Percentiles rank a stretch among this genome's conserved stretches.
These are phyloP conservation scores for Pholiota molesta DNA, from an alignment of 768 basidiomycete genomes.

Conservation along the genomic window DNA sequence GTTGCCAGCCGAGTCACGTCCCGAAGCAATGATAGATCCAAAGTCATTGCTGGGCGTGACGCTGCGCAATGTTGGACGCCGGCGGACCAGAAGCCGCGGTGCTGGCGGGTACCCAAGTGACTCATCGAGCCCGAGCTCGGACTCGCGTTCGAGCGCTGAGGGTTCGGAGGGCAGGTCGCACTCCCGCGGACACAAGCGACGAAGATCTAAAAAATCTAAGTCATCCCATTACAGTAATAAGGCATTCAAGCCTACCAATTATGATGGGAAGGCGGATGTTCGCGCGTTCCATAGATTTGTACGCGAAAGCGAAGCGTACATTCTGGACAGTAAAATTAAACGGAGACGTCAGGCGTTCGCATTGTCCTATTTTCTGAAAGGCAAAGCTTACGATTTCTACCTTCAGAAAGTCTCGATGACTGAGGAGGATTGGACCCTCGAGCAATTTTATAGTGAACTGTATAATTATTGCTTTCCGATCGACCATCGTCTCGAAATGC, in stretches of 20 bases:
- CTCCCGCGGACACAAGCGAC: too few relatives aligned
- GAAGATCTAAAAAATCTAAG: not conserved
- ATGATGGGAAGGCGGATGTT: constrained; percentile 17
- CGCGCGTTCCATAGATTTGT: constrained; percentile 16
- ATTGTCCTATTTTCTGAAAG: constrained; percentile 14
- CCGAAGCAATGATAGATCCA: not conserved
- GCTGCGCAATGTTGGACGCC: not conserved
- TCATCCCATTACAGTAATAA: not conserved
- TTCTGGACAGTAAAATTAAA: constrained; percentile 8
- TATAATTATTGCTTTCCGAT: constrained; percentile 41
- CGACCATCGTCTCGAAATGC: constrained; percentile 19
- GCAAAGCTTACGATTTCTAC: constrained; percentile 18
- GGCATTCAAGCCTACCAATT: not conserved
- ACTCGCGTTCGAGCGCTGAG: not conserved
- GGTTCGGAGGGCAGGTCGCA: not conserved
- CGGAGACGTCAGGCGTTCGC: constrained; percentile 8
- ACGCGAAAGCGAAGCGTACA: constrained; percentile 15
- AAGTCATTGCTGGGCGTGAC: not conserved
- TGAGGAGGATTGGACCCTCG: constrained; percentile 27
- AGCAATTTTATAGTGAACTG: constrained; percentile 32
- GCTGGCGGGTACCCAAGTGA: not conserved
- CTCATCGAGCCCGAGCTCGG: not conserved
- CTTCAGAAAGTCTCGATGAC: constrained; percentile 23
- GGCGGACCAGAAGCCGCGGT: not conserved
- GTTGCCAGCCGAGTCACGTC: not conserved